Percentiles rank a stretch among this genome's conserved stretches.
Evolutionary conservation across 495 filamentous ascomycete species (phyloP).

Genomic region (Hyaloscypha finlandica): DNA sequence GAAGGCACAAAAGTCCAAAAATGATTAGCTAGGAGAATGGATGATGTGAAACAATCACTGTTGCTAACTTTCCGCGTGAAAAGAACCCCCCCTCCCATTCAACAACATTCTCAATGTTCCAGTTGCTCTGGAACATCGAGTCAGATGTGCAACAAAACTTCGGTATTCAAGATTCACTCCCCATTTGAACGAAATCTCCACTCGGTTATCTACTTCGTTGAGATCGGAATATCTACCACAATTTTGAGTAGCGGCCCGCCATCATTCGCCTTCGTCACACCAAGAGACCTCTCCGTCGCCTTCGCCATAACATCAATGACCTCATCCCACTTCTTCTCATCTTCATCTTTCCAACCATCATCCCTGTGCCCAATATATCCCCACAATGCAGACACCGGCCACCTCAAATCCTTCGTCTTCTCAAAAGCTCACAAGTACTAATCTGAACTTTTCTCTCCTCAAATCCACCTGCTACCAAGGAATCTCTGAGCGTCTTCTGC

Average conservation of each 20-base stretch:
- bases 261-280: background rate
- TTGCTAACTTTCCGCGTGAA: background rate
- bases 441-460: constrained; percentile 8
- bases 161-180: no score
- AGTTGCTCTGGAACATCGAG: no score
- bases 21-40: background rate
- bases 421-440: background rate
- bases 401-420: constrained; percentile 23
- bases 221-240: constrained; percentile 25
- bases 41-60: background rate
- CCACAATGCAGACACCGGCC: constrained; percentile 31
- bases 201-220: constrained; percentile 15
- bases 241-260: constrained; percentile 19
- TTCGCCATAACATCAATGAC: constrained; percentile 29
- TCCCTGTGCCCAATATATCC: constrained; percentile 26
- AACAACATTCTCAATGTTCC: background rate
- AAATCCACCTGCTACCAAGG: constrained; percentile 18
- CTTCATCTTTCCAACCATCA: constrained; percentile 27
- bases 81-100: background rate
- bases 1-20: constrained; percentile 8
- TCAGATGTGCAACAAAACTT: no score
- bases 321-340: constrained; percentile 40
- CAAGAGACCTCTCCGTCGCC: constrained; percentile 18
- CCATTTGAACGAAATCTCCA: background rate
- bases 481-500: constrained; percentile 3